Evolutionary conservation across 108 stramenopile genomes (phyloP), one percentile per base, ranked within the genome.

Genomic region (Schizochytrium sp.): DNA sequence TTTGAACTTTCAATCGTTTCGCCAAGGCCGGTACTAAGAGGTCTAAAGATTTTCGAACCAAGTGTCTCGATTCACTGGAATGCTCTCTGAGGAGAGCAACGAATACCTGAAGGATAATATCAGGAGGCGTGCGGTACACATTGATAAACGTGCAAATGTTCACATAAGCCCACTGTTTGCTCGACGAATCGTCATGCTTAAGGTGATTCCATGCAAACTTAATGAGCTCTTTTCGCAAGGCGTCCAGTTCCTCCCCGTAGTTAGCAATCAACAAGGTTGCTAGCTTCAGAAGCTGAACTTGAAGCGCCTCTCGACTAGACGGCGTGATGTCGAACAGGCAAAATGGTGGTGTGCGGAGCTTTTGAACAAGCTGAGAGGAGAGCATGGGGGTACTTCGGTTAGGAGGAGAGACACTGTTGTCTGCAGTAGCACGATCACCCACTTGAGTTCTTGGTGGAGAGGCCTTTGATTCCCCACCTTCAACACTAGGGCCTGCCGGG

Each of bases 101-200:
- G 90, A 88, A 95, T 13, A 97, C 96, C 92, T 97, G 96, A 7
- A 97, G 94, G 72, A 96, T 95, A n/a, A 96, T 93, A 72, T 96
- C 96, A 42, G 94, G 49, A 41, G 97, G 96, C 8, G 97, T 95
- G 45, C 94, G 95, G 91, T 96, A 97, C n/a, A 89, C 92, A 19
- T 92, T 69, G 57, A 97, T 95, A 90, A 97, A 96, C 15, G 93
- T 89, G 89, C 95, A 96, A 7, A 98, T 91, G 72, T 96, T 96
- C 56, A 97, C 88, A 91, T 97, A 97, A 4, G 97, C 97, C 95
- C 96, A 97, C 89, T 94, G 93, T 92, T 97, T 98, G 73, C 96
- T 95, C 12, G 91, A 89, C 40, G 93, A 61, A 90, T 97, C 95
- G 10, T 97, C 97, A 57, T 92, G 94, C 91, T 97, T 97, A 49